Conservation (phyloP, 306 rosid genomes). For the Crataegus laevigata region DNA sequence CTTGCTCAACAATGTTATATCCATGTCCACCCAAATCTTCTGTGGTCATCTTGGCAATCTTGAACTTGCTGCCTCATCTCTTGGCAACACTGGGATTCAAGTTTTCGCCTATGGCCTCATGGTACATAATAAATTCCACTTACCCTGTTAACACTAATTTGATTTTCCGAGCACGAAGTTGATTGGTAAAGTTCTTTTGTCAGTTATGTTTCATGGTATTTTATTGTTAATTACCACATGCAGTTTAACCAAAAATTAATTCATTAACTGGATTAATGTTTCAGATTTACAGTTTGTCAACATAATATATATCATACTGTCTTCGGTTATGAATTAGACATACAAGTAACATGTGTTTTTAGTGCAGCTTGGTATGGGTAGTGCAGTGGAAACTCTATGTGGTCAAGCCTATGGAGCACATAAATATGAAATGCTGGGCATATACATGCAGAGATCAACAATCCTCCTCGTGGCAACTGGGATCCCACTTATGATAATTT, state of each 20-base stretch:
- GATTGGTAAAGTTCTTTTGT: not conserved
- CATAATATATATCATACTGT: not conserved
- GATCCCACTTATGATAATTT: slow-evolving; percentile 25
- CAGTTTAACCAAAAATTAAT: too few species aligned
- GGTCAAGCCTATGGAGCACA: slow-evolving; percentile 60
- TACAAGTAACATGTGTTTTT: not conserved
- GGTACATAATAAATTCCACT: slow-evolving; percentile 14
- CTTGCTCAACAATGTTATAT: slow-evolving; percentile 38
- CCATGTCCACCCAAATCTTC: slow-evolving; percentile 47
- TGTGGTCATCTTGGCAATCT: slow-evolving; percentile 61
- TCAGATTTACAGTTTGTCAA: not conserved
- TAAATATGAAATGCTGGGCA: slow-evolving; percentile 35
- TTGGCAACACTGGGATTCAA: slow-evolving; percentile 57
- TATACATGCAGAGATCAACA: slow-evolving; percentile 40
- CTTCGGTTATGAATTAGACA: not conserved
- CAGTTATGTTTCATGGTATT: not conserved
- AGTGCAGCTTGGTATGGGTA: slow-evolving; percentile 52
- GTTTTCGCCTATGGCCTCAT: slow-evolving; percentile 47
- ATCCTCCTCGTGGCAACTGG: slow-evolving; percentile 31
- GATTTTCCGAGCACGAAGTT: too few species aligned
- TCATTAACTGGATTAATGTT: too few species aligned
- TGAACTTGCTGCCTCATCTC: slow-evolving; percentile 42
- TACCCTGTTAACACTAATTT: too few species aligned
- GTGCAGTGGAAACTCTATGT: slow-evolving; percentile 58
- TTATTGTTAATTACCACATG: not conserved